Evolutionary conservation across 345 rosid species (phyloP).

Genomic region (Rhizophora mangle): DNA sequence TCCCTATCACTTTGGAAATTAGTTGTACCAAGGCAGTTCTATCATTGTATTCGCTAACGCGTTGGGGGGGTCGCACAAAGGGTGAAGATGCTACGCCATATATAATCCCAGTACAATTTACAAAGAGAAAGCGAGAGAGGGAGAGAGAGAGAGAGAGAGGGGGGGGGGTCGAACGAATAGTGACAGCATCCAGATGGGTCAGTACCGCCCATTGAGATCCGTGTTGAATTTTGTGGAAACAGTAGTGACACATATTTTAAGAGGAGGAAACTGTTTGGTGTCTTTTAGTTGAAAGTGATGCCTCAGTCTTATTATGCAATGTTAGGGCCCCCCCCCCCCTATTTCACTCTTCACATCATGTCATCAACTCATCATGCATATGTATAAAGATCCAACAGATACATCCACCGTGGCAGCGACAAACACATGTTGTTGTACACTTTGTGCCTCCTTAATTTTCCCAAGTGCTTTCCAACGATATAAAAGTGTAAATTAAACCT

Average conservation of each 20-base stretch:
- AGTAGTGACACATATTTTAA: constrained; percentile 17
- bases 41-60: too few relatives aligned
- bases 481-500: too few relatives aligned
- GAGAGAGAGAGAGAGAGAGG: too few relatives aligned
- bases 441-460: constrained; percentile 16
- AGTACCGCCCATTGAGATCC: constrained; percentile 21
- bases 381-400: not conserved
- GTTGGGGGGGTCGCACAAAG: too few relatives aligned
- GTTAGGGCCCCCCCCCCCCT: constrained; percentile 30
- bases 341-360: constrained; percentile 1
- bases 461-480: constrained; percentile 1
- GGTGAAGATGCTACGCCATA: too few relatives aligned
- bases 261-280: not conserved
- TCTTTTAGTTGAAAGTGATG: constrained; percentile 25
- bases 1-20: too few relatives aligned
- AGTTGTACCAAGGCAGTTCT: too few relatives aligned
- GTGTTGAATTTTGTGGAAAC: constrained; percentile 26
- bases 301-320: constrained; percentile 17
- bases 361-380: not conserved
- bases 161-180: not conserved
- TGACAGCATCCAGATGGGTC: constrained; percentile 10
- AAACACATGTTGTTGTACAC: too few relatives aligned
- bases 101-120: too few relatives aligned
- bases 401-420: not conserved
- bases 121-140: too few relatives aligned